A percentile compares a stretch with the other conserved stretches of the same genome.
phyloP scores from a whole-genome alignment of 805 yeast species.

The Candida lessepsii region DNA sequence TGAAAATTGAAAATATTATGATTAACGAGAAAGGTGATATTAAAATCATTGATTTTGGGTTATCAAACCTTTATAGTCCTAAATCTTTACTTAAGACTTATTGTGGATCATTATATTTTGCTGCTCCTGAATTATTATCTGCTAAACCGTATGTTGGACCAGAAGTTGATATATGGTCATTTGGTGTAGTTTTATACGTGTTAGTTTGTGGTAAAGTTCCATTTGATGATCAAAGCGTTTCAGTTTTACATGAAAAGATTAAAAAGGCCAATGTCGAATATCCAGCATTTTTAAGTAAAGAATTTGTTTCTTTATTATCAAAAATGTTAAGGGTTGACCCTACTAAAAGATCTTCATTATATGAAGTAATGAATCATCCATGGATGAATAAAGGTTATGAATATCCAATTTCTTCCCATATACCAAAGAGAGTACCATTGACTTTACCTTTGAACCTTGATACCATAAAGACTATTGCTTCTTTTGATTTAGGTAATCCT shows the following conservation, averaged over 20 bases:
- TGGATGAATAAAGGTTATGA: slow-evolving; percentile 95
- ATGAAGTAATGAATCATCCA: slow-evolving; percentile 81
- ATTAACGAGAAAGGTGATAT: slow-evolving; percentile 91
- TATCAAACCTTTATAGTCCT: slow-evolving; percentile 80
- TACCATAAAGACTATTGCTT: slow-evolving; percentile 72
- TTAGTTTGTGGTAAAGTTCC: slow-evolving; percentile 98
- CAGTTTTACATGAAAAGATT: slow-evolving; percentile 89
- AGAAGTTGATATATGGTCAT: slow-evolving; percentile 97
- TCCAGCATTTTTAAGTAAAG: slow-evolving; percentile 76
- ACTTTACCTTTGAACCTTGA: slow-evolving; percentile 62
- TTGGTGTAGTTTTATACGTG: slow-evolving; percentile 94
- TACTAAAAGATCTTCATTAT: slow-evolving; percentile 68
- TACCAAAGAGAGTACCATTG: slow-evolving; percentile 80
- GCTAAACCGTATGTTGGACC: slow-evolving; percentile 95
- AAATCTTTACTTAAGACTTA: slow-evolving; percentile 79
- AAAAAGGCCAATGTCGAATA: slow-evolving; percentile 90
- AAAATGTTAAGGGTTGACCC: slow-evolving; percentile 94
- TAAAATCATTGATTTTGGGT: slow-evolving; percentile 94
- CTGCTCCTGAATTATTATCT: slow-evolving; percentile 93
- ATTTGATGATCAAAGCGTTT: slow-evolving; percentile 91
- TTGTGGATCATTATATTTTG: slow-evolving; percentile 96
- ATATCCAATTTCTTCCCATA: slow-evolving; percentile 61
- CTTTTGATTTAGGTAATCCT: slow-evolving; percentile 74
- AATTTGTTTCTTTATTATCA: slow-evolving; percentile 75
- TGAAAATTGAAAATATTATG: slow-evolving; percentile 94